Percentiles rank a stretch among this genome's conserved stretches.
These are phyloP conservation scores for Nicotiana knightiana DNA, from an alignment of 257 asterid genomes.

Conservation along the genomic window DNA sequence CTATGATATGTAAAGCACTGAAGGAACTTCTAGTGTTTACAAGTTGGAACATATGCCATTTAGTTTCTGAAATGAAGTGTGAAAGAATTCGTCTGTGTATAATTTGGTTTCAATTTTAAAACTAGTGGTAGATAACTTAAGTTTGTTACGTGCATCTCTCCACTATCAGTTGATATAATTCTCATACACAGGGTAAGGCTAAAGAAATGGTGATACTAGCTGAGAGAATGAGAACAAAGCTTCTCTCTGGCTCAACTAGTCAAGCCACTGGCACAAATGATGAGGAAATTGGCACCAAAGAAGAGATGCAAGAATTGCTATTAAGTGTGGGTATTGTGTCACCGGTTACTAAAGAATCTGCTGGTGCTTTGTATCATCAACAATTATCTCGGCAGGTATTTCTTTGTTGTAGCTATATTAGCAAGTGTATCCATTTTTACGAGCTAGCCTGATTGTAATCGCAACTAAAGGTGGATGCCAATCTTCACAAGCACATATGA, in stretches of 20 bases:
- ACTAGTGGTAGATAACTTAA: background rate
- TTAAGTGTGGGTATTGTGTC: slow-evolving; percentile 93
- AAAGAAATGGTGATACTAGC: slow-evolving; percentile 98
- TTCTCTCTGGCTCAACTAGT: slow-evolving; percentile 68
- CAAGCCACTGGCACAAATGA: slow-evolving; percentile 56
- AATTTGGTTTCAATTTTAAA: background rate
- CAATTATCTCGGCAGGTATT: slow-evolving; percentile 93
- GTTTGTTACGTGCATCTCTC: background rate
- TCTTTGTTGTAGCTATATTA: background rate
- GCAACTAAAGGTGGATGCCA: no score
- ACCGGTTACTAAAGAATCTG: slow-evolving; percentile 96
- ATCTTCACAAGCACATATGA: background rate
- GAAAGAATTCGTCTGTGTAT: background rate
- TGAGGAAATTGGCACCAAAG: slow-evolving; percentile 90
- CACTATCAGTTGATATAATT: slow-evolving; percentile 2
- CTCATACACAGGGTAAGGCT: slow-evolving; percentile 60
- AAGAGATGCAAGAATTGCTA: slow-evolving; percentile 96
- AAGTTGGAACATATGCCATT: background rate
- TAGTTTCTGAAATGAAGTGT: background rate
- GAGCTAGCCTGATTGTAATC: background rate
- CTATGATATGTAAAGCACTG: background rate
- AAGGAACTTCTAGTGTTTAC: background rate
- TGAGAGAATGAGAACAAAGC: slow-evolving; percentile 92
- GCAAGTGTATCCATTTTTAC: background rate
- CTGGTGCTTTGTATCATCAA: slow-evolving; percentile 98